Percentiles rank a stretch among this genome's conserved stretches.
Conservation (phyloP, 768 basidiomycete species). For the Hygrophoropsis aurantiaca region DNA sequence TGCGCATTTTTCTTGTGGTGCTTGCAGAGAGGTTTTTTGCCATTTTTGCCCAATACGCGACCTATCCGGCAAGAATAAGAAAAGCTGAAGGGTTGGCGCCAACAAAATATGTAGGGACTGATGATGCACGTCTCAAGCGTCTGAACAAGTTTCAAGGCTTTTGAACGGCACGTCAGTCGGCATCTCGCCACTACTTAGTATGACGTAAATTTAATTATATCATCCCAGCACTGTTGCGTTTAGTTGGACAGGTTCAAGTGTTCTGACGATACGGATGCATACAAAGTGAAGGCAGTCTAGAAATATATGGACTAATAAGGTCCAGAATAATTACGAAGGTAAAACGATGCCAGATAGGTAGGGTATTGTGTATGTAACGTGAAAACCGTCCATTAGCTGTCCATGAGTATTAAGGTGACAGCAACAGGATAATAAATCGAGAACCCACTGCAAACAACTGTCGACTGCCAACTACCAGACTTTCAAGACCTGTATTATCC, state of each 20-base stretch:
- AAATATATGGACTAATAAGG: no score
- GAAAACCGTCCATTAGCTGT: background rate
- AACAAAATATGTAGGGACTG: background rate
- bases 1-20: slow-evolving; percentile 31
- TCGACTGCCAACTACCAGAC: slow-evolving; percentile 1
- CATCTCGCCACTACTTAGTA: no score
- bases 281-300: no score
- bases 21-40: slow-evolving; percentile 31
- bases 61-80: background rate
- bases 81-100: background rate
- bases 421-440: background rate
- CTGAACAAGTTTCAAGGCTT: slow-evolving; percentile 1
- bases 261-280: no score
- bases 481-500: slow-evolving; percentile 1
- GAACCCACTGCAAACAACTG: background rate
- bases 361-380: slow-evolving; percentile 3
- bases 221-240: no score
- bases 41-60: background rate
- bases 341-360: no score
- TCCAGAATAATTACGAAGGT: no score
- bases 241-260: no score
- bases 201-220: no score
- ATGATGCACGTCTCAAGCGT: background rate
- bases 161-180: background rate
- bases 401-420: background rate